A percentile compares a stretch with the other conserved stretches of the same genome.
These are phyloP conservation scores for Sporothrix curviconia DNA, from an alignment of 2,329 filamentous ascomycete genomes.

Conservation along the genomic window DNA sequence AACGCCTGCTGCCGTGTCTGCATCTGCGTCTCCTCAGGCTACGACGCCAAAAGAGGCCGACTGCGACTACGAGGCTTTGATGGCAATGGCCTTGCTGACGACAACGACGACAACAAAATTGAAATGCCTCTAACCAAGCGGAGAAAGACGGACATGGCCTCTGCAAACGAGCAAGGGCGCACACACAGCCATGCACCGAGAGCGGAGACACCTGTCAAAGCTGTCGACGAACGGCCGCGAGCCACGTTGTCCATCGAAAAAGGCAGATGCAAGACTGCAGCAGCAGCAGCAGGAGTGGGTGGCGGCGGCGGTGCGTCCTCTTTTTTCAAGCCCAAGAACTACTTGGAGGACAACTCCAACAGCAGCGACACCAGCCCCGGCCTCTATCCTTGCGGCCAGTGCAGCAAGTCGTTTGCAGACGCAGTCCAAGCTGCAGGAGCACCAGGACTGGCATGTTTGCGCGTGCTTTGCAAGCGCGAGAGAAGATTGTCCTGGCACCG, in stretches of 20 bases:
- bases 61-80: too few relatives aligned
- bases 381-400: constrained; percentile 52
- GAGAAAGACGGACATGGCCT: not conserved
- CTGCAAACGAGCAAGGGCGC: not conserved
- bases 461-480: constrained; percentile 64
- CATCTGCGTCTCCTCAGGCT: too few relatives aligned
- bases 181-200: not conserved
- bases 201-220: not conserved
- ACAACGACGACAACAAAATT: not conserved
- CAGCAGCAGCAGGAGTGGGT: not conserved
- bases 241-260: constrained; percentile 15
- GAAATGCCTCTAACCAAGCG: constrained; percentile 12
- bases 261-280: not conserved
- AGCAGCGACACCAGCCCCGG: not conserved
- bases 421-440: constrained; percentile 60
- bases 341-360: not conserved
- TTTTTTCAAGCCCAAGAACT: not conserved
- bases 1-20: too few relatives aligned
- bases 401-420: constrained; percentile 51
- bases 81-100: not conserved
- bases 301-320: not conserved
- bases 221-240: constrained; percentile 8
- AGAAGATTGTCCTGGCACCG: constrained; percentile 24
- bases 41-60: not conserved
- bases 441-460: constrained; percentile 95